Percentiles rank a stretch among this genome's conserved stretches.
Conservation (phyloP, 176 grass and related monocot genomes). For the Musa schizocarpa region DNA sequence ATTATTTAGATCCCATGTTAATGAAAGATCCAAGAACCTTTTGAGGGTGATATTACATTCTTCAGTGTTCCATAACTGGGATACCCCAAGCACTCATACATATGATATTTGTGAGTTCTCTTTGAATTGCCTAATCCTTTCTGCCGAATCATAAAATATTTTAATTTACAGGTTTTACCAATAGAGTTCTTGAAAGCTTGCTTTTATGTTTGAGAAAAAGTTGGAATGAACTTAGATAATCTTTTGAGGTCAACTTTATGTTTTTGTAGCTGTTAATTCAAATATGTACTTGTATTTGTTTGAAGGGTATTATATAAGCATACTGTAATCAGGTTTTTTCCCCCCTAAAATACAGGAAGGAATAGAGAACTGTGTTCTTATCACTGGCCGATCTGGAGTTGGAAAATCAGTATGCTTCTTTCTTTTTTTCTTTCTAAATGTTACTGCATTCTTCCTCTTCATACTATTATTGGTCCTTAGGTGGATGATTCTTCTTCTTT, state of each 20-base stretch:
- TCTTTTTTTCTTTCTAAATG: constrained; percentile 12
- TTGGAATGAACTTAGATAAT: too few species aligned
- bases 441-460: not conserved
- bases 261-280: not conserved
- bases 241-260: not conserved
- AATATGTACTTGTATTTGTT: not conserved
- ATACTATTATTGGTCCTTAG: not conserved
- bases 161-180: too few species aligned
- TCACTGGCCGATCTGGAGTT: constrained; percentile 82
- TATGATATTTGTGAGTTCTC: too few species aligned
- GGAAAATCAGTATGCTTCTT: constrained; percentile 76
- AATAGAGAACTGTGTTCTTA: constrained; percentile 56
- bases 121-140: too few species aligned
- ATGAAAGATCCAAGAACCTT: too few species aligned
- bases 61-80: too few species aligned
- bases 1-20: too few species aligned
- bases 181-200: too few species aligned
- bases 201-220: too few species aligned
- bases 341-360: constrained; percentile 37
- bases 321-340: constrained; percentile 18
- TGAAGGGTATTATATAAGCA: not conserved
- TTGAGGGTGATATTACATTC: too few species aligned
- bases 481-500: constrained; percentile 10
- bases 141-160: too few species aligned
- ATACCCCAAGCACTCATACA: too few species aligned